Evolutionary conservation across 768 basidiomycete species (phyloP), one percentile per base, ranked within the genome.

Genomic region (Suillus variegatus): DNA sequence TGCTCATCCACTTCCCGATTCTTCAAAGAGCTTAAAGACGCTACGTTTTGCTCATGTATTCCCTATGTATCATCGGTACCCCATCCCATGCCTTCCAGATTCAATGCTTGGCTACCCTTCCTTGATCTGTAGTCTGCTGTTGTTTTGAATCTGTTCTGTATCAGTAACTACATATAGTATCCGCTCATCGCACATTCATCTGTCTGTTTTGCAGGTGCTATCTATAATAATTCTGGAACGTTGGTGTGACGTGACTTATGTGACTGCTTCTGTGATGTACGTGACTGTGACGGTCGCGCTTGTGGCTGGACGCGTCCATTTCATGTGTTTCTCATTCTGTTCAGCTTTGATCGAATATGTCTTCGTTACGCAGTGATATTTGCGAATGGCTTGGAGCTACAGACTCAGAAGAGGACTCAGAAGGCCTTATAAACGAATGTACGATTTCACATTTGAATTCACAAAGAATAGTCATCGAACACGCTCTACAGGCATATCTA

Each of bases 381-480:
- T 69, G 68, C 10, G n/a, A 68, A 20, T 25, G 69, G 63, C 78
- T 79, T 25, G 69, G 71, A 61, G 72, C 71, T 35, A 67, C 67
- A 22, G 73, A 77, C 32, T 76, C 70, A 12, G 71, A 69, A 4
- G 83, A 87, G 61, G 80, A 84, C 22, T 60, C 41, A 13, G 58
- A 41, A 13, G 77, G 78, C 49, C 72, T 87, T 0, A 69, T 84
- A 36, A 75, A 79, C 62, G 86, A 89, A 83, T 88, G 88, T 88
- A 61, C 60, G 74, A 75, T 68, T 61, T 67, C 65, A 36, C 52
- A 61, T 36, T 56, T 56, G 4, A 20, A 57, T 60, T 52, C 13
- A 44, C 35, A 18, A 25, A 25, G n/a, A 18, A 40, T 16, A 36
- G 60, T 28, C 14, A 58, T 36, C 65, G 62, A 44, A 73, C 71